These are phyloP conservation scores for Mycena belliarum DNA, from an alignment of 768 basidiomycete genomes.

Conservation along the genomic window DNA sequence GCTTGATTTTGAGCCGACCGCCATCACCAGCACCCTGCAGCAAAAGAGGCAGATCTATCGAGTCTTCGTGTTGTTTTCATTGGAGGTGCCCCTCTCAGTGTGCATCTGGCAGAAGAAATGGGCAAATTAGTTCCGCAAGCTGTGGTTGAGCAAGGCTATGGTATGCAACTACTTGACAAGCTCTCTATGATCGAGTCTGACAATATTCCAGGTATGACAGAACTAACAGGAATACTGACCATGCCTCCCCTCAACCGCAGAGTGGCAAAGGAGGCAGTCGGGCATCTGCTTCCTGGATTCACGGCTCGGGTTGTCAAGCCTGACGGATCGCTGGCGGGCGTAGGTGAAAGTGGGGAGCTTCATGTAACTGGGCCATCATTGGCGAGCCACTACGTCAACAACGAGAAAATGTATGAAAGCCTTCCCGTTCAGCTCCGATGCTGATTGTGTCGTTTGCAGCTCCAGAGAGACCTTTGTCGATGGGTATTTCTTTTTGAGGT, in stretches of 20 bases:
- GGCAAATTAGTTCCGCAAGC: conserved; percentile 35
- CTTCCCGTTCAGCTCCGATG: no score
- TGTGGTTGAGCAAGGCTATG: conserved; percentile 41
- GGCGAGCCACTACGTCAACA: conserved; percentile 34
- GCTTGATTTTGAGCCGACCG: no score
- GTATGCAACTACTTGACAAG: conserved; percentile 23
- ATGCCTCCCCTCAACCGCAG: conserved; percentile 26
- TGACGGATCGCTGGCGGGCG: no score
- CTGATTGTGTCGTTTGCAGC: conserved; percentile 34
- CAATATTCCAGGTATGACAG: conserved; percentile 36
- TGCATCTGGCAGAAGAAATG: conserved; percentile 32
- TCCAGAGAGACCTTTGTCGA: conserved; percentile 61
- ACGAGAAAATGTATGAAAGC: conserved; percentile 45
- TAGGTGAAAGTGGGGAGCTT: no score
- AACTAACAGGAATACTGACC: conserved; percentile 33
- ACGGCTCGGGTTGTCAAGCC: no score
- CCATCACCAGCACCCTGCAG: no score
- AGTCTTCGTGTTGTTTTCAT: conserved; percentile 31
- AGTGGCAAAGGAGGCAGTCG: conserved; percentile 38
- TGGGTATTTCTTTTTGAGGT: conserved; percentile 43
- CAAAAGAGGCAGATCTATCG: conserved; percentile 32
- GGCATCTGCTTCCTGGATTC: conserved; percentile 26
- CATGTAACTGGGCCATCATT: no score
- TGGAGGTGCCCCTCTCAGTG: conserved; percentile 42
- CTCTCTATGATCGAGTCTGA: no score